Evolutionary conservation across 129 eudicot species (phyloP).

Genomic region (Flaveria trinervia): DNA sequence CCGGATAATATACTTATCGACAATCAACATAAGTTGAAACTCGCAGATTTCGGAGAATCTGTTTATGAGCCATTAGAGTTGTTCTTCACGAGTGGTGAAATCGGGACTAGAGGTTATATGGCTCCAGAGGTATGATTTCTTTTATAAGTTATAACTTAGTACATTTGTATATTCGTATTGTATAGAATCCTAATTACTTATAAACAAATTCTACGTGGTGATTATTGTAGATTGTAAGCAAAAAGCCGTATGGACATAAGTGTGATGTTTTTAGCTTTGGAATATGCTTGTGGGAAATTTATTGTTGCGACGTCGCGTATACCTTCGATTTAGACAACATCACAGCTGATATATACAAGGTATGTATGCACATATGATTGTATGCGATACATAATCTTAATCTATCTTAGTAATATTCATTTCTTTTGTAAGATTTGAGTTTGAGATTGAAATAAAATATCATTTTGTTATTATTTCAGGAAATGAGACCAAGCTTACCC

Average conservation of each 20-base stretch:
- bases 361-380: conserved; percentile 1
- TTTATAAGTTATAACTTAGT: not conserved
- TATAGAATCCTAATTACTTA: not conserved
- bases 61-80: conserved; percentile 40
- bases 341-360: conserved; percentile 36
- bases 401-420: not conserved
- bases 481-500: conserved; percentile 44
- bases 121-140: conserved; percentile 53
- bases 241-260: conserved; percentile 35
- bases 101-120: conserved; percentile 61
- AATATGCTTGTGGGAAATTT: conserved; percentile 58
- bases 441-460: not conserved
- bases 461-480: conserved; percentile 12
- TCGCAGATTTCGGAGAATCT: conserved; percentile 40
- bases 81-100: conserved; percentile 41
- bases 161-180: not conserved
- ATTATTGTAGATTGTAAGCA: conserved; percentile 34
- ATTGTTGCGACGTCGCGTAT: conserved; percentile 46
- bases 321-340: conserved; percentile 34
- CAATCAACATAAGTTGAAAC: conserved; percentile 34
- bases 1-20: conserved; percentile 52
- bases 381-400: not conserved
- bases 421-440: not conserved
- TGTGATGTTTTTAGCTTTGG: conserved; percentile 54
- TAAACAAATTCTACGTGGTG: not conserved